Evolutionary conservation across 2,329 filamentous ascomycete species (phyloP), one percentile per base, ranked within the genome.

Genomic region (Penicillium sp.): DNA sequence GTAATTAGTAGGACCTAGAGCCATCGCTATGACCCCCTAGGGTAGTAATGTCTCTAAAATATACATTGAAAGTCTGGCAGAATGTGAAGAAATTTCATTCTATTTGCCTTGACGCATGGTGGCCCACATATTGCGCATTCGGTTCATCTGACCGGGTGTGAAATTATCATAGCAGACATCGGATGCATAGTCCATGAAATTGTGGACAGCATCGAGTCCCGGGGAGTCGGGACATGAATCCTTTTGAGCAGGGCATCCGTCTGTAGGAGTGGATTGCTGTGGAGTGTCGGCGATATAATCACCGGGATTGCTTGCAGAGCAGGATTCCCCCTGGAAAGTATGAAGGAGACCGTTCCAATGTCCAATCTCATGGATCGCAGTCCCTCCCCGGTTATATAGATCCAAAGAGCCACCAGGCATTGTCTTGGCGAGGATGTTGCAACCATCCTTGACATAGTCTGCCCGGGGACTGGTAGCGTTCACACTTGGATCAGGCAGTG

Each of bases 151-250:
- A 39, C 75, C 72, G 1, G 71, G 65, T 7, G 82, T 83, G 60
- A 85, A 85, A 1, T 69, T 74, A 61, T 76, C 74, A 68, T 85
- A 85, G 60, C 83, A 85, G 21, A 74, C 77, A 74, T 85, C 83
- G 8, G 74, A 79, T 4, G 77, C 80, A 67, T 85, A 85, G 69
- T 86, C 84, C 83, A 86, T 86, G 63, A 81, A 85, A 65, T 86
- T 84, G 58, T 83, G 80, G 54, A 86, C 80, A 3, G 80, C 74
- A 69, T 86, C 84, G 13, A 75, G 52, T 0, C 79, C 80, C 11
- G 73, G 69, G 24, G 71, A 69, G 24, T 69, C 66, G 0, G 80
- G 80, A 64, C 83, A 86, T 19, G 75, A 81, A 63, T 81, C 76
- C 70, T 84, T 84, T 3, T 64, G 68, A 0, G 60, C 64, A 1